A percentile compares a stretch with the other conserved stretches of the same genome.
These are phyloP conservation scores for Spatholobus suberectus DNA, from an alignment of 306 rosid genomes.

Conservation along the genomic window DNA sequence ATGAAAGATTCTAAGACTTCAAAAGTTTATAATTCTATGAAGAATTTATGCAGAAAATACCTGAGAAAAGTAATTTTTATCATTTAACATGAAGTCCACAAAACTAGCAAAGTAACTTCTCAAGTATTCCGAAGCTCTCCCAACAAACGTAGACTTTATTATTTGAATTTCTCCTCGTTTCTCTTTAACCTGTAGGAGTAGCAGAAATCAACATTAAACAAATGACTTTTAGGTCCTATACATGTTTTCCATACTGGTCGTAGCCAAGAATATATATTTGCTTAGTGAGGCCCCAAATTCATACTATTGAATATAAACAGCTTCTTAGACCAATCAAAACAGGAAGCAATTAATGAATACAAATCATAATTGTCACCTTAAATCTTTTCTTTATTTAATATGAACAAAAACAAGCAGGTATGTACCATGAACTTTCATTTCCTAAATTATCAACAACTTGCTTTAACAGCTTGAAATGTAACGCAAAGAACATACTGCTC, in stretches of 20 bases:
- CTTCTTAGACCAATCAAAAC: conserved; percentile 11
- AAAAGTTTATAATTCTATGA: conserved; percentile 23
- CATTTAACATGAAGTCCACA: conserved; percentile 90
- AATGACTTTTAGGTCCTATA: conserved; percentile 16
- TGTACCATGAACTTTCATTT: conserved; percentile 1
- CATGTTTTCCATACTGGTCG: neutral
- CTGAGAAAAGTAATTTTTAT: conserved; percentile 94
- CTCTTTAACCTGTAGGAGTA: conserved; percentile 82
- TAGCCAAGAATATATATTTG: neutral
- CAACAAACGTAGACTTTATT: conserved; percentile 79
- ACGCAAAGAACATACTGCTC: conserved; percentile 74
- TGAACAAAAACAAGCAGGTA: neutral
- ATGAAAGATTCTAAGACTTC: conserved; percentile 6
- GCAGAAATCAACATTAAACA: conserved; percentile 35
- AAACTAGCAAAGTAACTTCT: conserved; percentile 79
- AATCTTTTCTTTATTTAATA: neutral
- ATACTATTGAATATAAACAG: neutral
- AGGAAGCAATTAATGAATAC: conserved; percentile 10
- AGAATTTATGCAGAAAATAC: conserved; percentile 50
- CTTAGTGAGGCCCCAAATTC: neutral
- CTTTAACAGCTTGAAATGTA: conserved; percentile 24
- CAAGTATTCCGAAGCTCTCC: conserved; percentile 82
- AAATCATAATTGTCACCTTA: neutral
- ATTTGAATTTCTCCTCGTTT: conserved; percentile 87
- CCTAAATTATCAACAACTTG: conserved; percentile 11